Evolutionary conservation across 2,329 filamentous ascomycete genomes (phyloP).

Genomic region (Penicillium vulpinum): DNA sequence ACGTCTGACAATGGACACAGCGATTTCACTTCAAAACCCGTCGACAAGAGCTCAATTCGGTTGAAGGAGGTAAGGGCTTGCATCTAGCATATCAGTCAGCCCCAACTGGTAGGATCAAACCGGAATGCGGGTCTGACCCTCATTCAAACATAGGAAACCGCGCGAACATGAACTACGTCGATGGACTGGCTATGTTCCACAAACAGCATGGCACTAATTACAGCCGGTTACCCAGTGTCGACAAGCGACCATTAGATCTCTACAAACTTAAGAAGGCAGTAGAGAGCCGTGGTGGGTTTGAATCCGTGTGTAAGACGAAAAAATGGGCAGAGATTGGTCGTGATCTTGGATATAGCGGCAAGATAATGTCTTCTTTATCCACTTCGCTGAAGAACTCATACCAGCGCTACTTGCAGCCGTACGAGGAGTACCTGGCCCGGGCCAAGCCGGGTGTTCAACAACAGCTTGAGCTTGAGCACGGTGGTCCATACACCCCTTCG

Average conservation of each 20-base stretch:
- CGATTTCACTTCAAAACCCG: constrained; percentile 95
- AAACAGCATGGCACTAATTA: constrained; percentile 94
- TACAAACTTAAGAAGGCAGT: constrained; percentile 97
- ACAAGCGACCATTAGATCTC: constrained; percentile 93
- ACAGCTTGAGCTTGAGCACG: constrained; percentile 88
- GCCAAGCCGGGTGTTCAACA: constrained; percentile 97
- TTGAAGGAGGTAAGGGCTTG: constrained; percentile 79
- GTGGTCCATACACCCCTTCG: constrained; percentile 80
- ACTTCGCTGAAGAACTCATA: constrained; percentile 98
- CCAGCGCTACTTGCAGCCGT: constrained; percentile 93
- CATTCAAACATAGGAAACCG: constrained; percentile 68
- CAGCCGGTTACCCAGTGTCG: constrained; percentile 91
- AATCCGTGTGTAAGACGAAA: constrained; percentile 94
- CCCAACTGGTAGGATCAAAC: constrained; percentile 25
- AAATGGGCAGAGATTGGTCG: constrained; percentile 99
- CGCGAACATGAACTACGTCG: constrained; percentile 92
- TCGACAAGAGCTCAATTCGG: constrained; percentile 94
- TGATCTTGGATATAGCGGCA: constrained; percentile 95
- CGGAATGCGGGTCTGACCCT: constrained; percentile 41
- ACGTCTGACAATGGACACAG: constrained; percentile 52
- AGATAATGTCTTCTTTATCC: constrained; percentile 98
- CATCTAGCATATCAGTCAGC: constrained; percentile 30
- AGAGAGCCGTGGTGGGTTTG: constrained; percentile 89
- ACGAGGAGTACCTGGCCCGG: constrained; percentile 87
- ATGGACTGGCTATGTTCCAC: constrained; percentile 93